A percentile compares a stretch with the other conserved stretches of the same genome.
These are phyloP conservation scores for Alternaria hordeiaustralica DNA, from an alignment of 2,329 filamentous ascomycete genomes.

Conservation along the genomic window DNA sequence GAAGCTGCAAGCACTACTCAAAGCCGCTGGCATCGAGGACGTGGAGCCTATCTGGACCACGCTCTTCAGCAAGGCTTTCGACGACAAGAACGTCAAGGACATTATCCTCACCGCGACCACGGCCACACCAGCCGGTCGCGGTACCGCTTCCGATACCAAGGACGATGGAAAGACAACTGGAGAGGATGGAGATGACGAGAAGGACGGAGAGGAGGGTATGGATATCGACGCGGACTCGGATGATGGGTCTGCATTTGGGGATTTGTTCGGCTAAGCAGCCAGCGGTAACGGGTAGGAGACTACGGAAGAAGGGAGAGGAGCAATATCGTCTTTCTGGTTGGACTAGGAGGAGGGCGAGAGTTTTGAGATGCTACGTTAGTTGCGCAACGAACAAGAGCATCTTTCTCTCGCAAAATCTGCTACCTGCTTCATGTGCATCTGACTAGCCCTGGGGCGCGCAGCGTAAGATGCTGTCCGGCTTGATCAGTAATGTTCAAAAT, in stretches of 20 bases:
- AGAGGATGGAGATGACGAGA: slow-evolving; percentile 2
- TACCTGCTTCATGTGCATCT: no score
- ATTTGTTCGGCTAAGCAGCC: neutral
- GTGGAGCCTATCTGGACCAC: slow-evolving; percentile 98
- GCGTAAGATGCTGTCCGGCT: neutral
- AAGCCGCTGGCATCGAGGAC: slow-evolving; percentile 82
- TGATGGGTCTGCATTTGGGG: neutral
- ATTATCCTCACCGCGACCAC: slow-evolving; percentile 81
- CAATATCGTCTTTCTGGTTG: neutral
- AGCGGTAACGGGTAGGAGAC: fast-evolving
- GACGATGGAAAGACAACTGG: neutral
- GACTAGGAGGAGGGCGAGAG: neutral
- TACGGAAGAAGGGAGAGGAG: fast-evolving
- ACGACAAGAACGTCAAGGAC: slow-evolving; percentile 89
- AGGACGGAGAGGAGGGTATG: slow-evolving; percentile 3
- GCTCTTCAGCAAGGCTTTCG: slow-evolving; percentile 95
- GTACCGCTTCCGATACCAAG: neutral
- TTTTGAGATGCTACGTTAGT: neutral
- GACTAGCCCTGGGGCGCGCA: neutral
- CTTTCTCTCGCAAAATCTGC: neutral
- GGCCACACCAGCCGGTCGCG: slow-evolving; percentile 40
- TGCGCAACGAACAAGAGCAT: neutral
- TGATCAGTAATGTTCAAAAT: neutral
- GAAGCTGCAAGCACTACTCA: slow-evolving; percentile 90
- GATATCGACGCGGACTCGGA: slow-evolving; percentile 16